A percentile compares a stretch with the other conserved stretches of the same genome.
phyloP scores from a whole-genome alignment of 225 moss, liverwort and hornwort species.

The Sphagnum contortum region DNA sequence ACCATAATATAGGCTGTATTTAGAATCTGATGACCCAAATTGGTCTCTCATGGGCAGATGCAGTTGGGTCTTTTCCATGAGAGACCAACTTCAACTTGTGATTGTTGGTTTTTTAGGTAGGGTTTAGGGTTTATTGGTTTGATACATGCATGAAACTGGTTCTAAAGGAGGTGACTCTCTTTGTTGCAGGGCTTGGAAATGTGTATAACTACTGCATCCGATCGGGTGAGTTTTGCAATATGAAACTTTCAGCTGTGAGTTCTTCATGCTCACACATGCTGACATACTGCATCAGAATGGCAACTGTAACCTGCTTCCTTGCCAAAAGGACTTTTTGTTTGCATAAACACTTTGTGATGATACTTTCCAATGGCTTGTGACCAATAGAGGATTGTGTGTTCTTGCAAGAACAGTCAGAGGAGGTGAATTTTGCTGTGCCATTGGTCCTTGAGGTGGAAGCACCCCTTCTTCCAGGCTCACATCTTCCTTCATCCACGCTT shows the following conservation, averaged over 20 bases:
- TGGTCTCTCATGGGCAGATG: no score
- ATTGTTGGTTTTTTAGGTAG: no score
- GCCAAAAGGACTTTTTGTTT: neutral
- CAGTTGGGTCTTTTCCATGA: no score
- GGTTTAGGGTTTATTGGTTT: no score
- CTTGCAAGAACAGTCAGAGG: constrained; percentile 50
- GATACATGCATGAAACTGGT: no score
- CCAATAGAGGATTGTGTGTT: no score
- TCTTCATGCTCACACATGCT: neutral
- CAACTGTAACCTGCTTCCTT: neutral
- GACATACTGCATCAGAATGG: no score
- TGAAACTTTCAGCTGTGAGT: neutral
- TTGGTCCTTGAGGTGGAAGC: constrained; percentile 52
- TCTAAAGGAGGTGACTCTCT: constrained; percentile 9
- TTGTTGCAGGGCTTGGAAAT: constrained; percentile 91
- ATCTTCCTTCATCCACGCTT: constrained; percentile 39
- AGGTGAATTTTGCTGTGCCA: constrained; percentile 80
- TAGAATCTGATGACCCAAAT: no score
- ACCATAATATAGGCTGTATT: no score
- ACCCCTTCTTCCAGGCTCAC: constrained; percentile 33
- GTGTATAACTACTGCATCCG: constrained; percentile 50
- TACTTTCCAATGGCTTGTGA: no score
- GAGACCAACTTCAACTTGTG: no score
- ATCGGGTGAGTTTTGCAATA: constrained; percentile 37
- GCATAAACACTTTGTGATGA: neutral